Conservation (phyloP, 768 basidiomycete genomes). For the Cubamyces lactineus region DNA sequence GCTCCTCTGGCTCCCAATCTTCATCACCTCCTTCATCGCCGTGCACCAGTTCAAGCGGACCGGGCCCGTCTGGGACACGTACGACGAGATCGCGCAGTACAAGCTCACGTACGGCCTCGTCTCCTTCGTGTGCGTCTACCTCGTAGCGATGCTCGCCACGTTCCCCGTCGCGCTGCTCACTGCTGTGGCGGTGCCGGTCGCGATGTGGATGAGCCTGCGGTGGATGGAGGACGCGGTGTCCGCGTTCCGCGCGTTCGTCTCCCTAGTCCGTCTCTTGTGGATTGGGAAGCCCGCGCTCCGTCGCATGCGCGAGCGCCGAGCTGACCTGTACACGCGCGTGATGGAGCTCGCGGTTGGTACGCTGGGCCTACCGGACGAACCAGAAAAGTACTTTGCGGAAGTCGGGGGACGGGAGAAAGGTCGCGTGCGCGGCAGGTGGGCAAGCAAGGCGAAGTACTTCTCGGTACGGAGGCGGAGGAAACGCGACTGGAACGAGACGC, state of each 20-base stretch:
- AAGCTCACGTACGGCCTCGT: constrained; percentile 83
- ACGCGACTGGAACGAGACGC: constrained; percentile 88
- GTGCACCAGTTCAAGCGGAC: constrained; percentile 79
- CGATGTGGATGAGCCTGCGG: constrained; percentile 90
- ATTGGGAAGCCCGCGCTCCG: constrained; percentile 63
- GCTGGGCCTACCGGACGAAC: constrained; percentile 67
- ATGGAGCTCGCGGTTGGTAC: constrained; percentile 61
- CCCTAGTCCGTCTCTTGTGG: constrained; percentile 62
- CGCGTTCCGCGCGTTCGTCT: constrained; percentile 72
- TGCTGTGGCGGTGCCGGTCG: constrained; percentile 59
- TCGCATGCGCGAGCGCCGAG: constrained; percentile 54
- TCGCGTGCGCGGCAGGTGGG: constrained; percentile 67
- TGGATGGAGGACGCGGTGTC: constrained; percentile 88
- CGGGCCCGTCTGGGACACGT: constrained; percentile 83
- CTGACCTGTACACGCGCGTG: constrained; percentile 63
- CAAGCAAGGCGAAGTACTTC: constrained; percentile 74
- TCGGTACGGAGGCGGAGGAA: constrained; percentile 78
- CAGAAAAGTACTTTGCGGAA: constrained; percentile 65
- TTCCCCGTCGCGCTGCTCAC: constrained; percentile 65
- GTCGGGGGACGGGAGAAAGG: constrained; percentile 72
- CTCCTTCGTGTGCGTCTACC: constrained; percentile 74
- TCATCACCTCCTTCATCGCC: constrained; percentile 67
- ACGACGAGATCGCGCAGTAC: constrained; percentile 89
- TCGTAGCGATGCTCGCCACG: constrained; percentile 54
- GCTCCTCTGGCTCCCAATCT: constrained; percentile 81